These are phyloP conservation scores for Senecio squalidus DNA, from an alignment of 140 eudicot species.

Conservation along the genomic window DNA sequence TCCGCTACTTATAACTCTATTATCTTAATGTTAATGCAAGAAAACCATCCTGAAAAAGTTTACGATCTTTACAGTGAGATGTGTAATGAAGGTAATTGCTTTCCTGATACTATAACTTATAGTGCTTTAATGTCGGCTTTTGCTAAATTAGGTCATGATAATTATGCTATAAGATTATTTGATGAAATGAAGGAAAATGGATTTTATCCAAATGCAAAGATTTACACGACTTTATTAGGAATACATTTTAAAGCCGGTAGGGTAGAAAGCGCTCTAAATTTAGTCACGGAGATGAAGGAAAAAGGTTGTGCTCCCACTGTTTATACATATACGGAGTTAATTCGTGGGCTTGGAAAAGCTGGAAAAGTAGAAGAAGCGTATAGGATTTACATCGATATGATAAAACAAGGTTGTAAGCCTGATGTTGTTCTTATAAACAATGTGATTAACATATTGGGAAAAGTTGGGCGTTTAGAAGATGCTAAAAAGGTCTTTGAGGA, in stretches of 20 bases:
- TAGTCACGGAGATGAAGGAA: slow-evolving; percentile 68
- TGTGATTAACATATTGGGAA: slow-evolving; percentile 72
- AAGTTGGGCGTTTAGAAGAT: slow-evolving; percentile 56
- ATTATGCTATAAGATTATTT: slow-evolving; percentile 64
- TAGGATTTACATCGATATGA: slow-evolving; percentile 40
- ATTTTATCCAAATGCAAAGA: slow-evolving; percentile 71
- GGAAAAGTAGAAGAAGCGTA: slow-evolving; percentile 79
- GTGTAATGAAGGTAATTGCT: slow-evolving; percentile 84
- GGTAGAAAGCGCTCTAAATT: slow-evolving; percentile 57
- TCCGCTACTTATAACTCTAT: slow-evolving; percentile 72
- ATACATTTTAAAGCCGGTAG: slow-evolving; percentile 59
- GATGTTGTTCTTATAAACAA: slow-evolving; percentile 85
- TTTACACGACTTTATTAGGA: slow-evolving; percentile 66
- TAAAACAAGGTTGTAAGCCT: slow-evolving; percentile 65
- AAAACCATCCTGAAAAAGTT: slow-evolving; percentile 82
- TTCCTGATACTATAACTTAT: slow-evolving; percentile 79
- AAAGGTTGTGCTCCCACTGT: slow-evolving; percentile 73
- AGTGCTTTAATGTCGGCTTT: slow-evolving; percentile 78
- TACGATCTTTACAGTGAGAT: slow-evolving; percentile 88
- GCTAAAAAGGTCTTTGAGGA: slow-evolving; percentile 67
- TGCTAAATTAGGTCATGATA: slow-evolving; percentile 68
- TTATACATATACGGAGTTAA: slow-evolving; percentile 81
- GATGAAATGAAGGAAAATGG: slow-evolving; percentile 86
- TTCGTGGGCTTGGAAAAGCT: slow-evolving; percentile 66
- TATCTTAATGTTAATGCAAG: slow-evolving; percentile 87